Evolutionary conservation across 176 grass and related monocot species (phyloP), one percentile per base, ranked within the genome.

Genomic region (Oryza glaberrima): DNA sequence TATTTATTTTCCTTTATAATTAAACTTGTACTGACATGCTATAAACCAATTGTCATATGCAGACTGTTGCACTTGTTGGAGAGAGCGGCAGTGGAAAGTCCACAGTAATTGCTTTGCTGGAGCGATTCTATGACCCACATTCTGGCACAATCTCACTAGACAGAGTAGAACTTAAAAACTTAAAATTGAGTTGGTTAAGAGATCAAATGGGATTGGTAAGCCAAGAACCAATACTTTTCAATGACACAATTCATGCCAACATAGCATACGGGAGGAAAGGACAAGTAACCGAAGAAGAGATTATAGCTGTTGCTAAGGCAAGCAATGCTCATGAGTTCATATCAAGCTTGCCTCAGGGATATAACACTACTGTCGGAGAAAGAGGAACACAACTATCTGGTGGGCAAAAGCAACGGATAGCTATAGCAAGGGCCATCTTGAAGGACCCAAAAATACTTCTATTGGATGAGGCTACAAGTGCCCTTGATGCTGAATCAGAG

Each of bases 51-150:
- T 82, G 0, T 82, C 43, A 61, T 60, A 56, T 83, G 79, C 67
- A 93, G 91, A 93, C 85, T 14, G 44, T 87, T 65, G 91, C 94
- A 35, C 86, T 89, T 78, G 94, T 93, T 34, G 88, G 91, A 82
- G 86, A 93, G 86, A 95, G 94, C 40, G 94, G 94, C 4, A 95
- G 94, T 41, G 90, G 94, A 2, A 95, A 95, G 58, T 93, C 90
- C 14, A 95, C 94, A 43, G 56, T 84, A 67, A 95, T 95, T 66
- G 76, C 94, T 66, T 75, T 95, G 36, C 83, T 95, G 10, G 85
- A 93, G 83, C 49, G 94, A 72, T 95, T 93, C 44, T 93, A 95
- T 22, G 86, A 95, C 9, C 82, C 86, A 3, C 86, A 87, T 52
- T 89, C 76, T 35, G 83, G 94, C 60, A 83, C 81, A 63, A 91